These are phyloP conservation scores for Trypanosoma boissoni DNA, from an alignment of 208 protist genomes.

Conservation along the genomic window DNA sequence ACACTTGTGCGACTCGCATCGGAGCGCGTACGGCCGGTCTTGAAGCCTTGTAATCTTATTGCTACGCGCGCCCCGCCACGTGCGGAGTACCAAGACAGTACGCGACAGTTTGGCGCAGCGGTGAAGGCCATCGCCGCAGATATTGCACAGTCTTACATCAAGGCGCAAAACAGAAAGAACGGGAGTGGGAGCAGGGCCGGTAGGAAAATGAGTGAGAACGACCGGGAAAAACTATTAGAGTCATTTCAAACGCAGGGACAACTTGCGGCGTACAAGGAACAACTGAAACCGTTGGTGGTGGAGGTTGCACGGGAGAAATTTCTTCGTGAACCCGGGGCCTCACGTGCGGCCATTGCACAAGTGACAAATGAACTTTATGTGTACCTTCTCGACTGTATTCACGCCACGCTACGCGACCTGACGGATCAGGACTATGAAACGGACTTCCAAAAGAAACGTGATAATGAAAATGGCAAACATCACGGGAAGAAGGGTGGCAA, in stretches of 20 bases:
- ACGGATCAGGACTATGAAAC: no score
- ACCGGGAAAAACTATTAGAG: slow-evolving; percentile 42
- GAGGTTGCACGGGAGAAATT: slow-evolving; percentile 68
- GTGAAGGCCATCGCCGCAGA: slow-evolving; percentile 24
- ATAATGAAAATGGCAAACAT: background rate
- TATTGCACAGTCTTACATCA: slow-evolving; percentile 30
- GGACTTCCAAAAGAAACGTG: background rate
- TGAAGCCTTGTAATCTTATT: slow-evolving; percentile 76
- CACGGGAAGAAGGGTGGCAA: background rate
- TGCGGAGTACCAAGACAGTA: slow-evolving; percentile 30
- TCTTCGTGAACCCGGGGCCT: slow-evolving; percentile 22
- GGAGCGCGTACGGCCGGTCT: slow-evolving; percentile 62
- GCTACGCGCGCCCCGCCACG: slow-evolving; percentile 32
- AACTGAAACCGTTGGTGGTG: slow-evolving; percentile 66
- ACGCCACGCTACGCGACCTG: slow-evolving; percentile 51
- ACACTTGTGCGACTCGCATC: slow-evolving; percentile 70
- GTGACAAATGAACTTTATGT: slow-evolving; percentile 90
- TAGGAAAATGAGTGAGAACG: no score
- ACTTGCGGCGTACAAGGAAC: slow-evolving; percentile 66
- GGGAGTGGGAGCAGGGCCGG: no score
- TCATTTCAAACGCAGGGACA: slow-evolving; percentile 73
- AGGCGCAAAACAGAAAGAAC: slow-evolving; percentile 2
- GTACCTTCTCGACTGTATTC: slow-evolving; percentile 81
- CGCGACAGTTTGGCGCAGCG: slow-evolving; percentile 21
- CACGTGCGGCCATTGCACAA: slow-evolving; percentile 39